Conservation (phyloP, 176 grass and related monocot genomes). For the Carex parvula region DNA sequence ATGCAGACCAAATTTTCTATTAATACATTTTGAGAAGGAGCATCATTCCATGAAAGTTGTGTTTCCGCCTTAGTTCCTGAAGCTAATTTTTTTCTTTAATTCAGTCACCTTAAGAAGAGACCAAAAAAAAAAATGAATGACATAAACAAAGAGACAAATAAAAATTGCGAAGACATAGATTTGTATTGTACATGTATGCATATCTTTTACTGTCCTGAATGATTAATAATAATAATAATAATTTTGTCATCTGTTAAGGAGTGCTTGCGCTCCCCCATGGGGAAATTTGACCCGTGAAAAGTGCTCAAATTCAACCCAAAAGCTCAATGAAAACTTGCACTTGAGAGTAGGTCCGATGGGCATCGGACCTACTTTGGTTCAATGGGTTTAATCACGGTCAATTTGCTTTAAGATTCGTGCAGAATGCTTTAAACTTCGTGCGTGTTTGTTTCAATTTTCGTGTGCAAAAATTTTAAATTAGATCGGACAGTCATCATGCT, state of each 20-base stretch:
- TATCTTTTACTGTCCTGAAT: background rate
- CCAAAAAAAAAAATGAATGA: too few relatives aligned
- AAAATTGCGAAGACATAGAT: background rate
- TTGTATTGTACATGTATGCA: background rate
- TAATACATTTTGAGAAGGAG: background rate
- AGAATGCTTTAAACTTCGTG: too few relatives aligned
- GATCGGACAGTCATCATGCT: too few relatives aligned
- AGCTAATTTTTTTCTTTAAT: background rate
- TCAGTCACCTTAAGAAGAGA: too few relatives aligned
- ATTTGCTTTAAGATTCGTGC: too few relatives aligned
- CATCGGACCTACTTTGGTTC: too few relatives aligned
- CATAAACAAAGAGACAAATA: background rate
- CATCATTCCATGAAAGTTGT: background rate
- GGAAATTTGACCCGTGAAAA: constrained; percentile 1
- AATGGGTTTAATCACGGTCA: too few relatives aligned
- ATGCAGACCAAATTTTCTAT: background rate
- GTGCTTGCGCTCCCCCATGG: background rate
- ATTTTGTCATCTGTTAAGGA: background rate
- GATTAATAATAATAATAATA: background rate
- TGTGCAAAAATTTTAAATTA: too few relatives aligned
- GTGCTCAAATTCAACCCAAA: background rate
- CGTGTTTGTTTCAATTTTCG: too few relatives aligned
- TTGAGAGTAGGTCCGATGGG: too few relatives aligned
- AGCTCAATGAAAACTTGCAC: background rate
- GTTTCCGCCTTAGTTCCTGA: background rate